Evolutionary conservation across 129 eudicot species (phyloP).

Genomic region (Chrysanthemum lavandulifolium): DNA sequence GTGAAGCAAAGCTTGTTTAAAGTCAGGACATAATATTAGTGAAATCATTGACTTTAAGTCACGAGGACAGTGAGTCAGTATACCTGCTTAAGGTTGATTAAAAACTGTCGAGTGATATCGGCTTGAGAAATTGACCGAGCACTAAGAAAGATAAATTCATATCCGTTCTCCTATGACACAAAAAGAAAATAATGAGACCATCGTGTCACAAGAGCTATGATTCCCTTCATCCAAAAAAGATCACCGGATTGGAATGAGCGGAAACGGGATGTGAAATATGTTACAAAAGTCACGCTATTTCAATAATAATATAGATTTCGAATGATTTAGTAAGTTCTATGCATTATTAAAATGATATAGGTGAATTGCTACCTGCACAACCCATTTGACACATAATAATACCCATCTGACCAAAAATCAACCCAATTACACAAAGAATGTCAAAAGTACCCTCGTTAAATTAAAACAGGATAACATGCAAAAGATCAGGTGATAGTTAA

Average conservation of each 20-base stretch:
- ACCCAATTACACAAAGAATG: background rate
- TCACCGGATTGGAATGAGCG: too few relatives aligned
- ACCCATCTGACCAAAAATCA: too few relatives aligned
- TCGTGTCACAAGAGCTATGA: background rate
- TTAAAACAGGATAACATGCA: background rate
- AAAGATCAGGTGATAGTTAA: background rate
- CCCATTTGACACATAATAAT: too few relatives aligned
- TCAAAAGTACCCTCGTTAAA: background rate
- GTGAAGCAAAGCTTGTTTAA: conserved; percentile 2
- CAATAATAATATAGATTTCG: background rate
- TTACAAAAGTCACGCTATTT: too few relatives aligned
- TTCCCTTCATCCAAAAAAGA: too few relatives aligned
- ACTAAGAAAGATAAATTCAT: conserved; percentile 84
- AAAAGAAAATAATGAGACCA: conserved; percentile 6
- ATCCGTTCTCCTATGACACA: conserved; percentile 84
- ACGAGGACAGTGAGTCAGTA: background rate
- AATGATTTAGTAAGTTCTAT: too few relatives aligned
- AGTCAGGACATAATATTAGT: background rate
- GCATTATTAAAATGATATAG: too few relatives aligned
- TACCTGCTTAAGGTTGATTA: conserved; percentile 90
- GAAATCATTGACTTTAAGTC: background rate
- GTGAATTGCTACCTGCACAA: too few relatives aligned
- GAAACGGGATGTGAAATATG: background rate
- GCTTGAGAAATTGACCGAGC: conserved; percentile 98
- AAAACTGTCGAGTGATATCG: conserved; percentile 73